Conservation (phyloP, 2,329 filamentous ascomycete species). For the Colletotrichum euphorbiae region DNA sequence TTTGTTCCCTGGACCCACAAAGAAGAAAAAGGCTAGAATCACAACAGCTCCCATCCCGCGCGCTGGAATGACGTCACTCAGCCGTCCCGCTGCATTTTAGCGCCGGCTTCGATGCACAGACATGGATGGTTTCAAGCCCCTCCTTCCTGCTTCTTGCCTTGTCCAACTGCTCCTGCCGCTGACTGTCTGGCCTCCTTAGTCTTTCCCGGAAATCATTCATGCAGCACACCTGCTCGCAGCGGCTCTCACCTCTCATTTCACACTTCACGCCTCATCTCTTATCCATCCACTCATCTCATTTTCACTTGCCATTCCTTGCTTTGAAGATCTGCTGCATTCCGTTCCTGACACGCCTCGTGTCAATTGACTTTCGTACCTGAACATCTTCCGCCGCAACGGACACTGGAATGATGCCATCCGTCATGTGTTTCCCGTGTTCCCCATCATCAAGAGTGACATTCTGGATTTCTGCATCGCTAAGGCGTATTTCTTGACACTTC, state of each 20-base stretch:
- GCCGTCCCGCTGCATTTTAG: slow-evolving; percentile 3
- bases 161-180: no score
- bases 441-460: neutral
- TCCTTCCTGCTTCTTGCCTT: neutral
- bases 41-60: slow-evolving; percentile 33
- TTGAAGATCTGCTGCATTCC: slow-evolving; percentile 12
- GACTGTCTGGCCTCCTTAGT: no score
- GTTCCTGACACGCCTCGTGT: slow-evolving; percentile 6
- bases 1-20: neutral
- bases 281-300: neutral
- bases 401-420: neutral
- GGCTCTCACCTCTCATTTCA: neutral
- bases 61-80: slow-evolving; percentile 25
- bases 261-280: neutral
- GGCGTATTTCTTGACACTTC: neutral
- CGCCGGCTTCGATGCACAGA: slow-evolving; percentile 22
- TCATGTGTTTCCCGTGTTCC: neutral
- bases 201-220: no score
- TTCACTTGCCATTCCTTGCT: neutral
- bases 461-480: neutral
- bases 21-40: slow-evolving; percentile 7
- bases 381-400: slow-evolving; percentile 14
- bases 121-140: slow-evolving; percentile 34
- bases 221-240: neutral
- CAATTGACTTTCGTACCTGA: slow-evolving; percentile 37